Evolutionary conservation across 345 rosid genomes (phyloP), one percentile per base, ranked within the genome.

Genomic region (Salix exigua): DNA sequence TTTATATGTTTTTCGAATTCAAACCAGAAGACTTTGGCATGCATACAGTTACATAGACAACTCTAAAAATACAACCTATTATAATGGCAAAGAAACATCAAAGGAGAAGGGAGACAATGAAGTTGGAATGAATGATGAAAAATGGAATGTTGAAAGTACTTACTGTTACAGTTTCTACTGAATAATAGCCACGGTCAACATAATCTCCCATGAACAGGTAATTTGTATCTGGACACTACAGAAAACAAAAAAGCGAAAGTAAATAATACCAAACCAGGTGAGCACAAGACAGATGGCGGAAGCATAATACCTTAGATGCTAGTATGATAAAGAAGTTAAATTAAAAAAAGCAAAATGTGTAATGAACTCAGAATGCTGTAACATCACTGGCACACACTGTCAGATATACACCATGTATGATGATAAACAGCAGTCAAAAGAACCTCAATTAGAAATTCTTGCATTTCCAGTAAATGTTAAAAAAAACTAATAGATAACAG

Each of bases 131-230:
- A 18, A 38, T 11, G 25, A 60, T 1, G 11, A n/a, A 31, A 62
- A 42, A 72, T 7, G 23, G n/a, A 26, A 46, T 21, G 21, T 40
- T 46, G 7, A 26, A 21, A 68, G 37, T 58, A 80, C 91, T 60
- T 86, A 94, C 99, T 74, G 99, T 88, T 46, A 95, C 97, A 77
- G 99, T 95, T 85, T 95, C 99, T 66, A 95, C 96, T 53, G 99
- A 95, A 80, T 95, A 95, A 84, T 95, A 95, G 40, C 97, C 97
- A 80, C 97, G 97, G 72, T 95, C 97, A 61, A 95, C 99, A 77
- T 95, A 93, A 79, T 95, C 98, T 82, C 99, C 97, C 98, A 94
- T 94, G 80, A 94, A 94, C 79, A 94, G 83, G 85, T 94, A 94
- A 85, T 91, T 94, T 77, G 97, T 92, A 80, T 94, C 98, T 60